A percentile compares a stretch with the other conserved stretches of the same genome.
Evolutionary conservation across 768 basidiomycete species (phyloP).

Genomic region (Russula abietina): DNA sequence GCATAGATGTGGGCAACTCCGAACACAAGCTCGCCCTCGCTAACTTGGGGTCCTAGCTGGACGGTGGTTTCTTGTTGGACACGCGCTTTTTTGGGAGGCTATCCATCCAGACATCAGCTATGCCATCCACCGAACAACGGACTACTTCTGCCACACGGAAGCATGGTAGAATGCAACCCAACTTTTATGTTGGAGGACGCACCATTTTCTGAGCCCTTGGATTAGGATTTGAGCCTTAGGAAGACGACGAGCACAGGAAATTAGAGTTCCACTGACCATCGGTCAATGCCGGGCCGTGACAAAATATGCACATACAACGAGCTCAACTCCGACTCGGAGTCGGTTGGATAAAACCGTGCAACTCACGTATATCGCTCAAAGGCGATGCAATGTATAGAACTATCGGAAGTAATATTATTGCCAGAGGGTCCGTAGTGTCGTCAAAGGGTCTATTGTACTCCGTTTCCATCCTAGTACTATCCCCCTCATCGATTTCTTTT

Average conservation of each 20-base stretch:
- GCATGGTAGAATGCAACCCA: not conserved
- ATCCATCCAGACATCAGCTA: conserved; percentile 50
- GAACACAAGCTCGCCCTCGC: conserved; percentile 94
- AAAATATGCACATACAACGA: conserved; percentile 12
- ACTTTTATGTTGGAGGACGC: not conserved
- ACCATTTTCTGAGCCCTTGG: conserved; percentile 17
- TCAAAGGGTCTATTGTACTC: no score
- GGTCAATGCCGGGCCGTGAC: not conserved
- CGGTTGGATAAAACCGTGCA: no score
- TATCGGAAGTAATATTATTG: no score
- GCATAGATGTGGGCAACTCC: conserved; percentile 99
- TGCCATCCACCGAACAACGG: conserved; percentile 42
- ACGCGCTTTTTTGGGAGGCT: conserved; percentile 84
- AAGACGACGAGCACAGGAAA: not conserved
- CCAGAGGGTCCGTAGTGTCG: no score
- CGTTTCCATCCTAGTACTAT: no score
- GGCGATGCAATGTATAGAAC: no score
- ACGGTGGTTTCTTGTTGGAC: conserved; percentile 78
- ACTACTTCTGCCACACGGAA: not conserved
- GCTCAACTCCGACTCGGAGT: no score
- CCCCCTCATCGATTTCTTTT: no score
- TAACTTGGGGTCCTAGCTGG: conserved; percentile 91
- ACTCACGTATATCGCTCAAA: no score
- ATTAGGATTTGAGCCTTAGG: not conserved
- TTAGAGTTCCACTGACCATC: conserved; percentile 9